These are phyloP conservation scores for Fremontodendron californicum DNA, from an alignment of 345 rosid genomes.

Conservation along the genomic window DNA sequence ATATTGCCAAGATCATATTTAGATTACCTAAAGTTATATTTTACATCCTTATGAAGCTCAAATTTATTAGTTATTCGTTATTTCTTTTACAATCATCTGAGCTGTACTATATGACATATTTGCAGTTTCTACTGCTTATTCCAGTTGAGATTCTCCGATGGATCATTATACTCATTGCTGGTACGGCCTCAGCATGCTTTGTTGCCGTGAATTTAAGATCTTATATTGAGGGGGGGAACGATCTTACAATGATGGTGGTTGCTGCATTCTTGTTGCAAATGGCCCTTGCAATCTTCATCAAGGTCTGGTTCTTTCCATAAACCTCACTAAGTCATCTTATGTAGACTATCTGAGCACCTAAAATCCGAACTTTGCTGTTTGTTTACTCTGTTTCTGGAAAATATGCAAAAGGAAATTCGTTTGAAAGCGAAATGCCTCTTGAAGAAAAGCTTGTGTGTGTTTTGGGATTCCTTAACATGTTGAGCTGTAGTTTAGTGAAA, in stretches of 20 bases:
- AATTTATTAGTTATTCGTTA: background rate
- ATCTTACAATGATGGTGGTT: slow-evolving; percentile 46
- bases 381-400: background rate
- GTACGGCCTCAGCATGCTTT: slow-evolving; percentile 65
- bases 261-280: slow-evolving; percentile 76
- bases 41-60: background rate
- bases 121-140: slow-evolving; percentile 75
- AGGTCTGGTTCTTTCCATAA: slow-evolving; percentile 92
- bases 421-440: background rate
- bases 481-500: slow-evolving; percentile 14
- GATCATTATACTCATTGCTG: slow-evolving; percentile 73
- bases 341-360: background rate
- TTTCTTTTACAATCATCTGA: slow-evolving; percentile 6
- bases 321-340: background rate
- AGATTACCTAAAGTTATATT: background rate
- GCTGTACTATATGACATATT: background rate
- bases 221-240: slow-evolving; percentile 39
- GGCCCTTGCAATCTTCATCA: slow-evolving; percentile 79
- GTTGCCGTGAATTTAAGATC: slow-evolving; percentile 69
- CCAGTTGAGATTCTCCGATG: slow-evolving; percentile 81
- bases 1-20: too few relatives aligned
- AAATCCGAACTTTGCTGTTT: background rate
- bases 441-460: slow-evolving; percentile 11
- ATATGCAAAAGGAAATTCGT: background rate
- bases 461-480: slow-evolving; percentile 9